A percentile compares a stretch with the other conserved stretches of the same genome.
These are phyloP conservation scores for Saccharomyces hybrid DNA, from an alignment of 1,139 yeast species.

Conservation along the genomic window DNA sequence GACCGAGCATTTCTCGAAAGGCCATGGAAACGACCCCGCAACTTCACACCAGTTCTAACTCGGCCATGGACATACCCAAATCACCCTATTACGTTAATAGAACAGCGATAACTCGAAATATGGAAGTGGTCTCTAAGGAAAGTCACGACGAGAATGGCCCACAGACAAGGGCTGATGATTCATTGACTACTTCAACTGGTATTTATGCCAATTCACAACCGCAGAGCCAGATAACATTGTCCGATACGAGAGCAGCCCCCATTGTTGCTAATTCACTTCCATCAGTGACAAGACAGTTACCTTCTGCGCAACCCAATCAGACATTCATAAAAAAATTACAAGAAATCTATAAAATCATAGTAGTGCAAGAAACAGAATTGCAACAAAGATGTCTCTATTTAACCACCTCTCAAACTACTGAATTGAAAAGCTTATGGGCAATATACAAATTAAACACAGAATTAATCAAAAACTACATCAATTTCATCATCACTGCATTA, in stretches of 20 bases:
- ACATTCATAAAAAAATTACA: constrained; percentile 61
- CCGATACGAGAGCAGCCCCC: constrained; percentile 15
- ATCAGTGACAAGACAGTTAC: neutral
- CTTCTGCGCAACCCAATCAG: constrained; percentile 50
- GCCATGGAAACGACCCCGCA: neutral
- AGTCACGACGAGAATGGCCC: neutral
- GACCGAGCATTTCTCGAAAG: constrained; percentile 1
- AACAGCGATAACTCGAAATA: neutral
- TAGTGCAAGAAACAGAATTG: constrained; percentile 58
- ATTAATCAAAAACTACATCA: constrained; percentile 60
- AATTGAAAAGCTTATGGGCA: constrained; percentile 55
- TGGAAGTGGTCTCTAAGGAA: neutral
- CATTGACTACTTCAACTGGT: neutral
- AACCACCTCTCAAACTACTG: constrained; percentile 42
- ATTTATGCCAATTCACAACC: neutral
- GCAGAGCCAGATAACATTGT: neutral
- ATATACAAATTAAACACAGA: constrained; percentile 62
- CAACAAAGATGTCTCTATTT: constrained; percentile 54
- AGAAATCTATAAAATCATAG: constrained; percentile 64
- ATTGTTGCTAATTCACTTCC: constrained; percentile 37
- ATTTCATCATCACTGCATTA: constrained; percentile 60
- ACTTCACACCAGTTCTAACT: neutral
- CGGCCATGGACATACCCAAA: neutral
- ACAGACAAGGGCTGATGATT: neutral
- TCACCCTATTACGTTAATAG: neutral